These are phyloP conservation scores for Anethum foeniculum DNA, from an alignment of 140 eudicot genomes.

Conservation along the genomic window DNA sequence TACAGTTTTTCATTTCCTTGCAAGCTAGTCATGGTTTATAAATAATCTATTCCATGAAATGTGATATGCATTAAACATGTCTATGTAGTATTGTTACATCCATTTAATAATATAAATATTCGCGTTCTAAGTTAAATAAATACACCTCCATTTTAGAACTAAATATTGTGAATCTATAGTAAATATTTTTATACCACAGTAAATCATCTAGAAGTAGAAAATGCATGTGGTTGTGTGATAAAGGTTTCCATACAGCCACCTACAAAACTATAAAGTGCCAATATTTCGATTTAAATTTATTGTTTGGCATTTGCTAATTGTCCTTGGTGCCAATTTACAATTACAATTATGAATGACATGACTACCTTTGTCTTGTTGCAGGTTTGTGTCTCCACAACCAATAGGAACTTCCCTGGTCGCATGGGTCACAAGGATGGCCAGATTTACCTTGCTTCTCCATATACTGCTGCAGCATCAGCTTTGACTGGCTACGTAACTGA, in stretches of 20 bases:
- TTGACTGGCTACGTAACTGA: slow-evolving; percentile 95
- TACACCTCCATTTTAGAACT: not conserved
- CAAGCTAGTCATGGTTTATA: not conserved
- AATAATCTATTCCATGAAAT: not conserved
- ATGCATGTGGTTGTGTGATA: not conserved
- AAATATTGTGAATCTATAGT: not conserved
- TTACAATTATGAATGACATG: not conserved
- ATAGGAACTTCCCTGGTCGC: slow-evolving; percentile 95
- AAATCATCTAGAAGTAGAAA: not conserved
- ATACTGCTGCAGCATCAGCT: slow-evolving; percentile 99
- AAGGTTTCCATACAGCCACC: not conserved
- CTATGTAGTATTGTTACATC: not conserved
- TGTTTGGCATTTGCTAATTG: not conserved
- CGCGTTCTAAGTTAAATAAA: not conserved
- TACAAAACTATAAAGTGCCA: not conserved
- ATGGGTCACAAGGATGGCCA: slow-evolving; percentile 99
- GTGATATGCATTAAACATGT: not conserved
- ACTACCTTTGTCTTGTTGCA: slow-evolving; percentile 21
- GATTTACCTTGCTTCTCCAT: slow-evolving; percentile 90
- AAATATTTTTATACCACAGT: not conserved
- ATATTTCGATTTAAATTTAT: not conserved
- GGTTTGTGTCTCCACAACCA: slow-evolving; percentile 98
- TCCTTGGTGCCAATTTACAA: not conserved
- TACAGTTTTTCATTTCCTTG: not conserved
- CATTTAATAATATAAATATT: not conserved